These are phyloP conservation scores for Helicosporidium sp. DNA, from an alignment of 139 green algal species.

Conservation along the genomic window DNA sequence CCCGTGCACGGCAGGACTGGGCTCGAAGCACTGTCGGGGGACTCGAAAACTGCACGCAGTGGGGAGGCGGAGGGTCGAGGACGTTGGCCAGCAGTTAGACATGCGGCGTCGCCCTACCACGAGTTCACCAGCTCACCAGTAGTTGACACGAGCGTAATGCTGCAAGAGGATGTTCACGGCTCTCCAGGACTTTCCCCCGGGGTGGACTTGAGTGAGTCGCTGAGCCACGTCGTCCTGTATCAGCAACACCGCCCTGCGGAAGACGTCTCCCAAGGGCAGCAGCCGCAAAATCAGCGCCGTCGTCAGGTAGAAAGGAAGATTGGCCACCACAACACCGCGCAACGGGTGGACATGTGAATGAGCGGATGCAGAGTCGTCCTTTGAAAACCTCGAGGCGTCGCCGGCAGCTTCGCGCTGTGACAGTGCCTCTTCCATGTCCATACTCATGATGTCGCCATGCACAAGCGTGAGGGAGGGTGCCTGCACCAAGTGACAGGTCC, in stretches of 20 bases:
- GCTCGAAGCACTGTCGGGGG: no score
- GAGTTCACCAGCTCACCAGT: background rate
- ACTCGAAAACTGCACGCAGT: background rate
- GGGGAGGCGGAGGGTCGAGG: background rate
- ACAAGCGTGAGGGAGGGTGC: constrained; percentile 27
- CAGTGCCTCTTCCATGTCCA: constrained; percentile 23
- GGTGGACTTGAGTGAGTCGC: constrained; percentile 24
- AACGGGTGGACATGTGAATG: background rate
- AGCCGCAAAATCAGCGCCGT: constrained; percentile 61
- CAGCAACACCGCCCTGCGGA: constrained; percentile 18
- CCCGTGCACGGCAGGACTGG: no score
- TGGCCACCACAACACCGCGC: constrained; percentile 65
- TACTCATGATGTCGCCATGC: constrained; percentile 43
- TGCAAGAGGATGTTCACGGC: constrained; percentile 57
- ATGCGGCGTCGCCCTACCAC: background rate
- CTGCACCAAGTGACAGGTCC: constrained; percentile 4
- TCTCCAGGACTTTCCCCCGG: constrained; percentile 44
- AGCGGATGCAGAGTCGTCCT: background rate
- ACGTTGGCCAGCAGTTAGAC: background rate
- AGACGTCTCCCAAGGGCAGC: constrained; percentile 45
- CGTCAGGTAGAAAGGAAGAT: constrained; percentile 96
- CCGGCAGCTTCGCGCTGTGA: background rate
- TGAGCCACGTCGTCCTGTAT: constrained; percentile 53
- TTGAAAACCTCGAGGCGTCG: no score
- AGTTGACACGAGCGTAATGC: constrained; percentile 38